These are phyloP conservation scores for Zoysia pacifica DNA, from an alignment of 176 grass and related monocot genomes.

Conservation along the genomic window DNA sequence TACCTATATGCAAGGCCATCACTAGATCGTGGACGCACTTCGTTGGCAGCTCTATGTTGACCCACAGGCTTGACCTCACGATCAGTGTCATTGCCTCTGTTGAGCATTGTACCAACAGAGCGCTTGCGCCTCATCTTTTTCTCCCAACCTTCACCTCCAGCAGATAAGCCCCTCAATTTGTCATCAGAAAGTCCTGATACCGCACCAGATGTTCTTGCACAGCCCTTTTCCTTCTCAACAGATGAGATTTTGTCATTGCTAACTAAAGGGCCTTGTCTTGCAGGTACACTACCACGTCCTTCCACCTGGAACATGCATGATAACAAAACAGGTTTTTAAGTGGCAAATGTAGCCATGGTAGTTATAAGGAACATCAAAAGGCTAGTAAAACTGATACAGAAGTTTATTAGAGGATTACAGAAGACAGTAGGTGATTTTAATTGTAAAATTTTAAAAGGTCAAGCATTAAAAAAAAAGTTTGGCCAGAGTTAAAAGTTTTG, in stretches of 20 bases:
- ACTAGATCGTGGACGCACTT: conserved; percentile 39
- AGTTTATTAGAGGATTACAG: neutral
- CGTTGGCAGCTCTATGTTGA: conserved; percentile 48
- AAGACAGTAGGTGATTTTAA: neutral
- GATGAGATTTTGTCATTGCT: conserved; percentile 56
- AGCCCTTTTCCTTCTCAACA: conserved; percentile 70
- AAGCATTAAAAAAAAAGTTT: conserved; percentile 11
- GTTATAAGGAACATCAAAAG: neutral
- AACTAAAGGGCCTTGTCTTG: conserved; percentile 55
- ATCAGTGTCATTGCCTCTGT: conserved; percentile 60
- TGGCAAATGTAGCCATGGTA: neutral
- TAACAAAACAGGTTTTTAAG: neutral
- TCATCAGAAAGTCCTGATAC: conserved; percentile 54
- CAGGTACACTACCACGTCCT: conserved; percentile 45
- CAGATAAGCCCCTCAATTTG: conserved; percentile 58
- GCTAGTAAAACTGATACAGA: neutral
- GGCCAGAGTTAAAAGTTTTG: neutral
- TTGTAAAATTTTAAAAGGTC: neutral
- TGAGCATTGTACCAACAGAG: conserved; percentile 75
- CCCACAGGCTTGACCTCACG: conserved; percentile 49
- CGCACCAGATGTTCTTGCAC: conserved; percentile 41
- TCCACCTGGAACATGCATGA: conserved; percentile 57
- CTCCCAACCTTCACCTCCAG: conserved; percentile 73
- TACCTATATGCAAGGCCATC: conserved; percentile 53
- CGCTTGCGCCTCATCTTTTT: conserved; percentile 73